A percentile compares a stretch with the other conserved stretches of the same genome.
Conservation (phyloP, 2,329 filamentous ascomycete genomes). For the Exophiala aquamarina region DNA sequence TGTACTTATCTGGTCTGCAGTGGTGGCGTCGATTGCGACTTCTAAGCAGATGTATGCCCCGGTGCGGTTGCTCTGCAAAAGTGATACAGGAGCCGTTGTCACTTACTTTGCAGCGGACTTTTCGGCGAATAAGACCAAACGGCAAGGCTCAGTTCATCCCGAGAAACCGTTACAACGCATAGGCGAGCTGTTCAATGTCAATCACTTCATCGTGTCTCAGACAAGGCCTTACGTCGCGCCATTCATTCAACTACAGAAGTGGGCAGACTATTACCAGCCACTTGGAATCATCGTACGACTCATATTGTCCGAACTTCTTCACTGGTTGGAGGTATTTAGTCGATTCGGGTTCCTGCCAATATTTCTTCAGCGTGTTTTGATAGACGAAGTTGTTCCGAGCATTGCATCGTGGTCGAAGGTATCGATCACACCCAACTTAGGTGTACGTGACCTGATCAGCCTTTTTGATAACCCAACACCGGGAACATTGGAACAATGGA, state of each 20-base stretch:
- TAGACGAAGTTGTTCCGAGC: slow-evolving; percentile 73
- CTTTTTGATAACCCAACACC: slow-evolving; percentile 80
- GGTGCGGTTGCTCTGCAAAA: slow-evolving; percentile 77
- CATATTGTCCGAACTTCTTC: slow-evolving; percentile 44
- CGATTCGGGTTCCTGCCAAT: slow-evolving; percentile 75
- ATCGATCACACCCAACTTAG: slow-evolving; percentile 82
- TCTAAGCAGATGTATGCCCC: slow-evolving; percentile 72
- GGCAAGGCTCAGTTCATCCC: slow-evolving; percentile 73
- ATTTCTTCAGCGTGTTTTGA: slow-evolving; percentile 70
- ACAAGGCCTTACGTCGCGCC: slow-evolving; percentile 93
- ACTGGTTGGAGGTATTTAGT: slow-evolving; percentile 79
- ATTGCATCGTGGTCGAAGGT: slow-evolving; percentile 95
- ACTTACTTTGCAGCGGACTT: slow-evolving; percentile 22
- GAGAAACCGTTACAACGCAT: slow-evolving; percentile 88
- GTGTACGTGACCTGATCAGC: slow-evolving; percentile 69
- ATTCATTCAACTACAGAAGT: slow-evolving; percentile 74
- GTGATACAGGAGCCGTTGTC: slow-evolving; percentile 66
- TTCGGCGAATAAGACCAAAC: slow-evolving; percentile 62
- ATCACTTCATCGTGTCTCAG: slow-evolving; percentile 98
- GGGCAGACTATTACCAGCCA: slow-evolving; percentile 63
- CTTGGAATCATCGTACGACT: slow-evolving; percentile 67
- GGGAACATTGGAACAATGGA: slow-evolving; percentile 80
- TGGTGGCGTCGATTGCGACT: slow-evolving; percentile 85
- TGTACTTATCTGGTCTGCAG: slow-evolving; percentile 93
- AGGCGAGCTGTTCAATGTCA: slow-evolving; percentile 95